These are phyloP conservation scores for Cordia subcordata DNA, from an alignment of 257 asterid genomes.

Conservation along the genomic window DNA sequence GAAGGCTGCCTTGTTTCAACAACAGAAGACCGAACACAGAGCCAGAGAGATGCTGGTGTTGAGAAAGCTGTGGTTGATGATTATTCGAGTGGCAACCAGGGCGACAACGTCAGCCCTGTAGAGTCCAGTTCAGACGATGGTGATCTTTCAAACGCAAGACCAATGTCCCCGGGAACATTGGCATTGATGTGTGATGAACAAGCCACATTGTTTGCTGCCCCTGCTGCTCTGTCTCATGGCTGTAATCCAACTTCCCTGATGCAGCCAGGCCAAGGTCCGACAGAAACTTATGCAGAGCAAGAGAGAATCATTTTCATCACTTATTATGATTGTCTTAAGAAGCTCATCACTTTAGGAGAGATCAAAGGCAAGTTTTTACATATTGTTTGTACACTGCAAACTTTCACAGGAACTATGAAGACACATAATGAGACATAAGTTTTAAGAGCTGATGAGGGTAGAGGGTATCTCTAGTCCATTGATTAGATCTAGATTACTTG, in stretches of 20 bases:
- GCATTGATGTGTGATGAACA: constrained; percentile 25
- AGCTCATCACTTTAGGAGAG: constrained; percentile 22
- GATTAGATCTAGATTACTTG: too few relatives aligned
- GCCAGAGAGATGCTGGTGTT: neutral
- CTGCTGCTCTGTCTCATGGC: constrained; percentile 15
- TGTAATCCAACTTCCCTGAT: constrained; percentile 12
- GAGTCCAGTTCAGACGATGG: constrained; percentile 16
- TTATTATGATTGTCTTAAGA: constrained; percentile 22
- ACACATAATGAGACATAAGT: neutral
- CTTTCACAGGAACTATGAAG: neutral
- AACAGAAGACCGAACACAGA: neutral
- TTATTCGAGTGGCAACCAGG: constrained; percentile 9
- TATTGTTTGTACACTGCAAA: constrained; percentile 5
- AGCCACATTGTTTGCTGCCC: constrained; percentile 13
- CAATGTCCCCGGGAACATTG: constrained; percentile 22
- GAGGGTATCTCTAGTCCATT: neutral
- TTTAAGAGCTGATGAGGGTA: neutral
- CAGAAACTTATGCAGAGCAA: constrained; percentile 22
- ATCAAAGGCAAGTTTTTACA: constrained; percentile 21
- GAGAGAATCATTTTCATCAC: constrained; percentile 21
- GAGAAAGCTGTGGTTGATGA: constrained; percentile 11
- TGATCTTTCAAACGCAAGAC: constrained; percentile 15
- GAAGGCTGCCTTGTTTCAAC: constrained; percentile 5
- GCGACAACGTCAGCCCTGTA: neutral
- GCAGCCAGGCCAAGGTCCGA: constrained; percentile 8